Evolutionary conservation across 2,329 filamentous ascomycete species (phyloP), one percentile per base, ranked within the genome.

Genomic region (Cadophora malorum): DNA sequence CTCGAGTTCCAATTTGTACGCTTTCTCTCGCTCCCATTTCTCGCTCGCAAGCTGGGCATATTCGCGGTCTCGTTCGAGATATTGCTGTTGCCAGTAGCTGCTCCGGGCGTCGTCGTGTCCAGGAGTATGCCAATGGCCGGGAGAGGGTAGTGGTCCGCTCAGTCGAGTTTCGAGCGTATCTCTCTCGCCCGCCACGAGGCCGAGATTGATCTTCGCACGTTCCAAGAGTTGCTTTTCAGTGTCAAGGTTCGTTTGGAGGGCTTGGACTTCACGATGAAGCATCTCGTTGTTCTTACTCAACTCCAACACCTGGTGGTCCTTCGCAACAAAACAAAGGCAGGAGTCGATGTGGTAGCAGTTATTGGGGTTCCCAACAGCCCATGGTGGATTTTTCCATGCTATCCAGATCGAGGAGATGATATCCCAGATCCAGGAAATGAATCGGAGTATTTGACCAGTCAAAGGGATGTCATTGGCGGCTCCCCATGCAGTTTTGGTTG

Each of bases 1-100:
- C 8, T 63, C 63, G 8, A 68, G 31, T n/a, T 45, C 35, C 7
- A 25, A 47, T 41, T 55, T 49, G 35, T 31, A 50, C 38, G 47
- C 35, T 5, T 19, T 55, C 12, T 61, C 35, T 50, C 25, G 31
- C 31, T 49, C 35, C 10, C 31, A 21, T 38, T 50, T 63, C 25
- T 50, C 16, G 10, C 1, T 16, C 2, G 12, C n/a, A 25, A 63
- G 41, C 8, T 53, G 23, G 25, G 23, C 8, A 16, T 25, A 28
- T 60, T n/a, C 28, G 8, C 31, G n/a, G 5, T 58, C 31, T 19
- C 25, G 47, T n/a, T 21, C 31, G 9, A 38, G 49, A 16, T n/a
- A 47, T 41, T 14, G 58, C 28, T 47, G n/a, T 60, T 59, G 52
- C 41, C 45, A 25, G 10, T 49, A 28, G 8, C 49, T 35, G 28